These are phyloP conservation scores for Tympanopsis confertula DNA, from an alignment of 2,329 filamentous ascomycete species.

Conservation along the genomic window DNA sequence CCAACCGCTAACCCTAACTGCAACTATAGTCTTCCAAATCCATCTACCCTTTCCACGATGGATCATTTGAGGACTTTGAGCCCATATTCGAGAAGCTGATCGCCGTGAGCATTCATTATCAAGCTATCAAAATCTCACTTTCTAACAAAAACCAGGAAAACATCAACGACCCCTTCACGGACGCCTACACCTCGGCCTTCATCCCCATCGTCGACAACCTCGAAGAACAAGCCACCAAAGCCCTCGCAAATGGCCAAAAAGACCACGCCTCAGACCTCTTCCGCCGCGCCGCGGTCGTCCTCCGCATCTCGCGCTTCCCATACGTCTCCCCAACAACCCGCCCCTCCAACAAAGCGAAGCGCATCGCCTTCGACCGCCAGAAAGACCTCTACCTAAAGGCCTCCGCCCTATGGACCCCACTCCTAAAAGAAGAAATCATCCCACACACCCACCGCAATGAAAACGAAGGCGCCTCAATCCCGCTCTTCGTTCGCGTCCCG, in stretches of 20 bases:
- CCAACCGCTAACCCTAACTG: neutral
- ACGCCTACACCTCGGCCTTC: slow-evolving; percentile 20
- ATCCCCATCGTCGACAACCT: slow-evolving; percentile 17
- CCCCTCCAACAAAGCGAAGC: slow-evolving; percentile 16
- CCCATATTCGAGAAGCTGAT: slow-evolving; percentile 16
- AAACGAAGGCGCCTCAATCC: slow-evolving; percentile 12
- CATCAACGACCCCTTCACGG: slow-evolving; percentile 5
- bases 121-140: slow-evolving; percentile 14
- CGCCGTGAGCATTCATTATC: slow-evolving; percentile 7
- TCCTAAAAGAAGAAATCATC: slow-evolving; percentile 15
- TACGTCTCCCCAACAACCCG: slow-evolving; percentile 16
- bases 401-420: slow-evolving; percentile 10
- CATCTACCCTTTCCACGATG: slow-evolving; percentile 23
- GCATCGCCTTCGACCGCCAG: slow-evolving; percentile 14
- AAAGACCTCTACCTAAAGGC: slow-evolving; percentile 3
- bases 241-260: slow-evolving; percentile 8
- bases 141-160: neutral
- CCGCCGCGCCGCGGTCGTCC: slow-evolving; percentile 16
- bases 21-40: neutral
- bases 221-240: slow-evolving; percentile 7
- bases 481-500: slow-evolving; percentile 15
- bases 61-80: slow-evolving; percentile 16
- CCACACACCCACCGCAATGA: slow-evolving; percentile 12
- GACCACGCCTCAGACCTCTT: slow-evolving; percentile 17
- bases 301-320: slow-evolving; percentile 21